Conservation (phyloP, 108 stramenopile species). For the Skeletonema menzelii region DNA sequence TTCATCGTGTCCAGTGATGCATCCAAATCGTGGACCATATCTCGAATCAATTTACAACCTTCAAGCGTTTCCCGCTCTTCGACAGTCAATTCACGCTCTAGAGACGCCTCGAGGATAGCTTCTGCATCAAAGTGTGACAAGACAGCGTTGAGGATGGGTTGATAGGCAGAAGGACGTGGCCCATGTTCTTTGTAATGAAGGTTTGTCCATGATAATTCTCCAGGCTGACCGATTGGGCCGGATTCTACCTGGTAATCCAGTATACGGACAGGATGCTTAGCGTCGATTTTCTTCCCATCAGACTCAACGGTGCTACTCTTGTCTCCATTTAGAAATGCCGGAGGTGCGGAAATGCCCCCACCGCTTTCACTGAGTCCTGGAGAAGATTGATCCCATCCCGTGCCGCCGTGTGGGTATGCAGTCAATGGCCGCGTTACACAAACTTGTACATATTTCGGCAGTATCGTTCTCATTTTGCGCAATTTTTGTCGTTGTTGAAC, state of each 20-base stretch:
- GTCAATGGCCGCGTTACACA: slow-evolving; percentile 77
- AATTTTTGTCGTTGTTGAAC: slow-evolving; percentile 19
- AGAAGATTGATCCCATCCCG: slow-evolving; percentile 54
- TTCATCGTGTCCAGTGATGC: slow-evolving; percentile 53
- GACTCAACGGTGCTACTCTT: not conserved
- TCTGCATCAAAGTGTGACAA: slow-evolving; percentile 86
- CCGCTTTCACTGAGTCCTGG: slow-evolving; percentile 44
- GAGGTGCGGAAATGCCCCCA: slow-evolving; percentile 23
- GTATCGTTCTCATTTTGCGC: slow-evolving; percentile 8
- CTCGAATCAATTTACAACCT: slow-evolving; percentile 82
- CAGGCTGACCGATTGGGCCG: slow-evolving; percentile 9
- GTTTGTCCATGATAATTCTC: slow-evolving; percentile 31
- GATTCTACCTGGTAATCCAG: slow-evolving; percentile 36
- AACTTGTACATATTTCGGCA: slow-evolving; percentile 40
- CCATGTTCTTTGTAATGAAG: slow-evolving; percentile 54
- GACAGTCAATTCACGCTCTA: slow-evolving; percentile 61
- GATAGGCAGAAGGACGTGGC: slow-evolving; percentile 63
- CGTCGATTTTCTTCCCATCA: slow-evolving; percentile 24
- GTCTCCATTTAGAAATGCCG: slow-evolving; percentile 5
- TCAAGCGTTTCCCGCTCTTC: slow-evolving; percentile 88
- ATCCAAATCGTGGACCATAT: slow-evolving; percentile 87
- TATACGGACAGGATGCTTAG: slow-evolving; percentile 32
- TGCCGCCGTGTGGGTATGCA: slow-evolving; percentile 73
- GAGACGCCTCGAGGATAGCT: slow-evolving; percentile 62
- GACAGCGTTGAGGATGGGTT: slow-evolving; percentile 62